These are phyloP conservation scores for Fusarium odoratissimum DNA, from an alignment of 2,329 filamentous ascomycete species.

Conservation along the genomic window DNA sequence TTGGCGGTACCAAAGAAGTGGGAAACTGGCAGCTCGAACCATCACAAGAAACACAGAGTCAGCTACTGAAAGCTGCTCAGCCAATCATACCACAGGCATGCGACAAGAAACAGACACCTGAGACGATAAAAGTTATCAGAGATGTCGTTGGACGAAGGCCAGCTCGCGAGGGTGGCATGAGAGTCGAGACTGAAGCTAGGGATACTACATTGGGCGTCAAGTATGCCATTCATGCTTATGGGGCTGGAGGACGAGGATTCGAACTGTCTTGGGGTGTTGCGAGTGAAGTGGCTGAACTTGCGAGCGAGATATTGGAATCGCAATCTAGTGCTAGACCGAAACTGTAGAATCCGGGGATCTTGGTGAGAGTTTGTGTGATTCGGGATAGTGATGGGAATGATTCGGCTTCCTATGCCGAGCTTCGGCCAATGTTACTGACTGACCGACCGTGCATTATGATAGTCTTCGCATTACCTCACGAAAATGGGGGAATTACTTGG, in stretches of 20 bases:
- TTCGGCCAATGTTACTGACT: not conserved
- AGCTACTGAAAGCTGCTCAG: slow-evolving; percentile 26
- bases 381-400: not conserved
- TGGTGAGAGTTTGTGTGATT: not conserved
- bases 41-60: slow-evolving; percentile 58
- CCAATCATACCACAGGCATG: slow-evolving; percentile 29
- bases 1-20: slow-evolving; percentile 74
- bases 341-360: not conserved
- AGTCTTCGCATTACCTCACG: not conserved
- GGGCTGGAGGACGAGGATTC: slow-evolving; percentile 69
- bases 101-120: not conserved
- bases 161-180: slow-evolving; percentile 59
- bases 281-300: slow-evolving; percentile 53
- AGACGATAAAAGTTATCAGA: slow-evolving; percentile 49
- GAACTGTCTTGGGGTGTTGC: slow-evolving; percentile 72
- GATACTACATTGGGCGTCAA: slow-evolving; percentile 17
- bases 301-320: slow-evolving; percentile 9
- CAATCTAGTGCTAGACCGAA: not conserved
- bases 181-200: slow-evolving; percentile 48
- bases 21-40: slow-evolving; percentile 65
- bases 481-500: not conserved
- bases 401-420: not conserved
- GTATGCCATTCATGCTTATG: slow-evolving; percentile 66
- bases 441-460: not conserved
- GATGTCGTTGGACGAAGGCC: slow-evolving; percentile 61